Conservation (phyloP, 192 early-diverging fungal species). For the Coemansia sp. region DNA sequence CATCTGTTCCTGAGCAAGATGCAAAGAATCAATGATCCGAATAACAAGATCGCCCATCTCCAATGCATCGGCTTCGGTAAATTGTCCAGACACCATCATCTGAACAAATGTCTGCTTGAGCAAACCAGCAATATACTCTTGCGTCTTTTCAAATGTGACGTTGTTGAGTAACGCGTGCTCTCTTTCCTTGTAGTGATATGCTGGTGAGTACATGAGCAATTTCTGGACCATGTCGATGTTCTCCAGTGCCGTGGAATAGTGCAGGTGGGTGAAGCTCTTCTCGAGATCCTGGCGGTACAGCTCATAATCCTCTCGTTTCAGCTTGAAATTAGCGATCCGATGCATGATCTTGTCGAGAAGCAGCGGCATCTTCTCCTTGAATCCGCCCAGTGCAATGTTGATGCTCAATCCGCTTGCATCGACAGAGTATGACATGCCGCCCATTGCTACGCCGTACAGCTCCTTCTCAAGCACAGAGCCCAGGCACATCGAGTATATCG, state of each 20-base stretch:
- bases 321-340: slow-evolving; percentile 16
- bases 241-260: background rate
- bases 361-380: slow-evolving; percentile 75
- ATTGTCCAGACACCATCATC: slow-evolving; percentile 81
- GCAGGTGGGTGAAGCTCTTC: background rate
- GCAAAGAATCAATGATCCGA: slow-evolving; percentile 55
- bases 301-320: background rate
- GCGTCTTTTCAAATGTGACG: slow-evolving; percentile 66
- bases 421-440: slow-evolving; percentile 69
- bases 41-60: slow-evolving; percentile 56
- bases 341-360: slow-evolving; percentile 66
- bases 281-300: background rate
- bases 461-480: slow-evolving; percentile 75
- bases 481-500: slow-evolving; percentile 67
- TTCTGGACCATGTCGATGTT: background rate
- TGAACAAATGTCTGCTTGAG: slow-evolving; percentile 68
- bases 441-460: slow-evolving; percentile 74
- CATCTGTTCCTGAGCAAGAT: slow-evolving; percentile 38
- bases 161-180: slow-evolving; percentile 53
- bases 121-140: slow-evolving; percentile 67
- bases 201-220: background rate
- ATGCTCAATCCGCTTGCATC: slow-evolving; percentile 25
- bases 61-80: slow-evolving; percentile 62
- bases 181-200: background rate
- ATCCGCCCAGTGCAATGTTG: slow-evolving; percentile 54